Conservation (phyloP, 805 yeast genomes). For the Kazachstania psychrophila region DNA sequence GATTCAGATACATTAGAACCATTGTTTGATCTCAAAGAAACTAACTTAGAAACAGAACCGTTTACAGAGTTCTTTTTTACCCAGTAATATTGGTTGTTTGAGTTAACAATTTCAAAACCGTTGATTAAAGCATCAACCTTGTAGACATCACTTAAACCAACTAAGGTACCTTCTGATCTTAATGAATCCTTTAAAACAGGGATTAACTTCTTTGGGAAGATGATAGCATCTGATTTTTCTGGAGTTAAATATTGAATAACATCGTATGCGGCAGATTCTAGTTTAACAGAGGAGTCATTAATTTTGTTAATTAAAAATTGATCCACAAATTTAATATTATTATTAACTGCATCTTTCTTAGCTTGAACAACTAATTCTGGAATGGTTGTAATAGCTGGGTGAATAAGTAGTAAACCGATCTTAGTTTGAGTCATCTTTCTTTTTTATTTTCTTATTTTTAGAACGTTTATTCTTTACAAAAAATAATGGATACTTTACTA, state of each 20-base stretch:
- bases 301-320: constrained; percentile 55
- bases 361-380: constrained; percentile 37
- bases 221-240: constrained; percentile 34
- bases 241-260: constrained; percentile 50
- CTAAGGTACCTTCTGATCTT: constrained; percentile 37
- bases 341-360: constrained; percentile 29
- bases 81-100: constrained; percentile 40
- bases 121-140: constrained; percentile 53
- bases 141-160: constrained; percentile 39
- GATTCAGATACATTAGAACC: background rate
- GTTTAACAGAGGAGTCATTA: constrained; percentile 37
- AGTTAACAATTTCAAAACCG: constrained; percentile 40
- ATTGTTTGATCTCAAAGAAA: constrained; percentile 20
- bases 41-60: constrained; percentile 23
- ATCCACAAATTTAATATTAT: constrained; percentile 26
- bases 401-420: constrained; percentile 41
- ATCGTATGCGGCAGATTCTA: constrained; percentile 33
- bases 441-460: no score
- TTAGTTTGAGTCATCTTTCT: constrained; percentile 7
- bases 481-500: no score
- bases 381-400: constrained; percentile 57
- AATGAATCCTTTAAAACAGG: constrained; percentile 34
- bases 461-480: no score
- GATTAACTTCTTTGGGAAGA: constrained; percentile 40
- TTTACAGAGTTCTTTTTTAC: constrained; percentile 38